These are phyloP conservation scores for Lyophyllum atratum DNA, from an alignment of 768 basidiomycete genomes.

Conservation along the genomic window DNA sequence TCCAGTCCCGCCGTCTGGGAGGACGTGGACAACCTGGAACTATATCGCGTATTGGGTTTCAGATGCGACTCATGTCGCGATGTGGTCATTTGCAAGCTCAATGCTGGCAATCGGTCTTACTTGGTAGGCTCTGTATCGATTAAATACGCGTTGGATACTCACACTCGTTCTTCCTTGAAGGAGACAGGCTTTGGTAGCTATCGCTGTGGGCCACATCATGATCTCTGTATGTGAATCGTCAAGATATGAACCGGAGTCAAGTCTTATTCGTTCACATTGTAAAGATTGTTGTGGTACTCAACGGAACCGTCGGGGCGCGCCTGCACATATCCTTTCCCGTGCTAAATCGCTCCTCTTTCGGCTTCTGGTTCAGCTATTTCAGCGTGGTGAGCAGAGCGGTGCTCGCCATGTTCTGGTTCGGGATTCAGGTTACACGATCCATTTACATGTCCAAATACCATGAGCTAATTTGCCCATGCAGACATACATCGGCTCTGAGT, in stretches of 20 bases:
- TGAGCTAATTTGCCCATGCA: constrained; percentile 16
- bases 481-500: constrained; percentile 68
- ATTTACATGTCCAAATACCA: background rate
- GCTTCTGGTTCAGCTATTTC: constrained; percentile 90
- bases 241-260: background rate
- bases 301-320: constrained; percentile 77
- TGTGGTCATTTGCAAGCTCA: constrained; percentile 68
- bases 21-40: constrained; percentile 72
- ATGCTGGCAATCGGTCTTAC: constrained; percentile 78
- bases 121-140: constrained; percentile 44
- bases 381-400: constrained; percentile 76
- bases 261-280: background rate
- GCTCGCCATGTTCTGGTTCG: constrained; percentile 83
- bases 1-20: constrained; percentile 57
- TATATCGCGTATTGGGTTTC: constrained; percentile 66
- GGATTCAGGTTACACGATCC: constrained; percentile 55
- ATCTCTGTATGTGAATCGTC: constrained; percentile 49
- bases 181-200: constrained; percentile 68
- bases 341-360: constrained; percentile 84
- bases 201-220: constrained; percentile 71
- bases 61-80: constrained; percentile 47
- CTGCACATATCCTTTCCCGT: constrained; percentile 77
- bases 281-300: constrained; percentile 64
- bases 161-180: constrained; percentile 26
- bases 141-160: background rate